Evolutionary conservation across 768 basidiomycete species (phyloP).

Genomic region (Tricholoma furcatifolium): DNA sequence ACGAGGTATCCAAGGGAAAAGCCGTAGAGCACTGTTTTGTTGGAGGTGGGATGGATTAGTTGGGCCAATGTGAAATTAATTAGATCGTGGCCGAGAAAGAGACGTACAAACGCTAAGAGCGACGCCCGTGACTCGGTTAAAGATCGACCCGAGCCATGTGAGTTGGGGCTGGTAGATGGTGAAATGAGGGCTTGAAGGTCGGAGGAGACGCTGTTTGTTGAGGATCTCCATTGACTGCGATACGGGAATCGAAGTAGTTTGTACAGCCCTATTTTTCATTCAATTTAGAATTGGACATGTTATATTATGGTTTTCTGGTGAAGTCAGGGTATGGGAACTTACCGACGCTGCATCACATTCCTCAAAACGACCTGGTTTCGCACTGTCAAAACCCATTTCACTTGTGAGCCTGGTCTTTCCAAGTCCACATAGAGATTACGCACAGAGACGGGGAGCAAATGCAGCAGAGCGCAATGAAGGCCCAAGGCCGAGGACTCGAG

Average conservation of each 20-base stretch:
- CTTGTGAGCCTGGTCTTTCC: not conserved
- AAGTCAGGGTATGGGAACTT: slow-evolving; percentile 2
- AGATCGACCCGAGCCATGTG: slow-evolving; percentile 86
- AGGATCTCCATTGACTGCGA: slow-evolving; percentile 61
- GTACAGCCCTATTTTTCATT: slow-evolving; percentile 41
- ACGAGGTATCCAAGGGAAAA: slow-evolving; percentile 85
- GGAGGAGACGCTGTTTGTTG: slow-evolving; percentile 82
- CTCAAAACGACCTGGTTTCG: slow-evolving; percentile 41
- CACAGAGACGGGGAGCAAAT: slow-evolving; percentile 38
- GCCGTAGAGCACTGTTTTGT: slow-evolving; percentile 73
- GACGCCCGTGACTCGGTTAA: slow-evolving; percentile 82
- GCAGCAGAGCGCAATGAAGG: slow-evolving; percentile 52
- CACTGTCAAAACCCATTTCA: slow-evolving; percentile 22
- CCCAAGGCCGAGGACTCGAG: slow-evolving; percentile 58
- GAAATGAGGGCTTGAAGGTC: slow-evolving; percentile 94
- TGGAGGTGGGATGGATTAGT: not conserved
- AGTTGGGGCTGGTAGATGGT: slow-evolving; percentile 97
- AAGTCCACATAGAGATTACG: slow-evolving; percentile 10
- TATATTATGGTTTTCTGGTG: not conserved
- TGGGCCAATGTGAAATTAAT: not conserved
- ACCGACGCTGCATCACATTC: slow-evolving; percentile 44
- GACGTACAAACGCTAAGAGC: slow-evolving; percentile 75
- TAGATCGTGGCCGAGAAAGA: not conserved
- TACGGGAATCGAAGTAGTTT: slow-evolving; percentile 65
- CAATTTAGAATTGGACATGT: not conserved